Conservation (phyloP, 352 stramenopile genomes). For the Phytophthora megakarya region DNA sequence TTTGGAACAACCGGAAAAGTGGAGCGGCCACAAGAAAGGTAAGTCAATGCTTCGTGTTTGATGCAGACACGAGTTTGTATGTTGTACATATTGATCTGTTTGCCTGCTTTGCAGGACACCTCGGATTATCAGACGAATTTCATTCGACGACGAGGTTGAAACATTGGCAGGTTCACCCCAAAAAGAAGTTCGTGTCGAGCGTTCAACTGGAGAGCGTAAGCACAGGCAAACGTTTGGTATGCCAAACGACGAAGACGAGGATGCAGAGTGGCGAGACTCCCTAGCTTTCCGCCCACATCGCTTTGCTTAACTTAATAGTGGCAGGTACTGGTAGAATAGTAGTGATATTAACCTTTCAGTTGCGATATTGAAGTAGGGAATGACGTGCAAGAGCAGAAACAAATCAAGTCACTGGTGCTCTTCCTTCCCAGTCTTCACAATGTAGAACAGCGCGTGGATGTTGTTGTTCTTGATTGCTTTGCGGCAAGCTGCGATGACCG, state of each 20-base stretch:
- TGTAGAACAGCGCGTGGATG: conserved; percentile 86
- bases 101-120: conserved; percentile 31
- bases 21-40: conserved; percentile 33
- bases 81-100: conserved; percentile 3
- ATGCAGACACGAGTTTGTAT: neutral
- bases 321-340: neutral
- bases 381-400: neutral
- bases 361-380: conserved; percentile 7
- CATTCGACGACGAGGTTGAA: conserved; percentile 36
- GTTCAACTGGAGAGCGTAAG: conserved; percentile 32
- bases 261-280: conserved; percentile 39
- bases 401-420: conserved; percentile 57
- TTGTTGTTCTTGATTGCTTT: conserved; percentile 92
- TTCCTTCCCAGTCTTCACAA: conserved; percentile 85
- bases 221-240: conserved; percentile 35
- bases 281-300: conserved; percentile 33
- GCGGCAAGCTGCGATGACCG: conserved; percentile 80
- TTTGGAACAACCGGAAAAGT: conserved; percentile 21
- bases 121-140: conserved; percentile 39
- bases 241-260: conserved; percentile 38
- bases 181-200: conserved; percentile 4
- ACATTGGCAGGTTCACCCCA: conserved; percentile 14
- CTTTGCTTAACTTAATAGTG: conserved; percentile 12
- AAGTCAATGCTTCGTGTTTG: conserved; percentile 12
- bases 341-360: conserved; percentile 13